Conservation (phyloP, 2,329 filamentous ascomycete genomes). For the Fusarium sp. region DNA sequence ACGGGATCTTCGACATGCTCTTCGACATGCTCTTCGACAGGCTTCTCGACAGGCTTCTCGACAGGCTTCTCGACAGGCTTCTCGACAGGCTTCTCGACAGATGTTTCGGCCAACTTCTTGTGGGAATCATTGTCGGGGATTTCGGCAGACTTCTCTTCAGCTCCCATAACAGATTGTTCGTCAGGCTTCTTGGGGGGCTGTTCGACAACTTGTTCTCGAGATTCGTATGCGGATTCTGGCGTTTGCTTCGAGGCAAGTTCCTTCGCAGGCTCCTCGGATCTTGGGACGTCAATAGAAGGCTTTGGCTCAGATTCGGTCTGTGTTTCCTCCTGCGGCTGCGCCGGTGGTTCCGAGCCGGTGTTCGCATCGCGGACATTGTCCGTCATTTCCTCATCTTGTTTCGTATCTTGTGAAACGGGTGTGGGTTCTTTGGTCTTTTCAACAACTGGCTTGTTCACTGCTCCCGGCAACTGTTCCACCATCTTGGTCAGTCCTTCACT, state of each 20-base stretch:
- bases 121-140: conserved; percentile 1
- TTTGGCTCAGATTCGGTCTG: neutral
- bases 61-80: neutral
- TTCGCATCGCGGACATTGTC: conserved; percentile 31
- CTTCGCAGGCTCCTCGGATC: neutral
- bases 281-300: neutral
- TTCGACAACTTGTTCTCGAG: conserved; percentile 1
- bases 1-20: neutral
- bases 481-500: conserved; percentile 57
- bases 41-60: neutral
- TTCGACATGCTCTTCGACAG: neutral
- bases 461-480: conserved; percentile 55
- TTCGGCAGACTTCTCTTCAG: neutral
- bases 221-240: neutral
- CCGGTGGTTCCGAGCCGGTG: neutral
- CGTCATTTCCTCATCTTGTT: conserved; percentile 35
- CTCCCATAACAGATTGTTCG: neutral
- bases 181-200: neutral
- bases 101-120: conserved; percentile 6
- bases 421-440: conserved; percentile 11
- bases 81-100: neutral
- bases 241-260: neutral
- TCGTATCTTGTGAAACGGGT: conserved; percentile 7
- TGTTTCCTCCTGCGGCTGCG: conserved; percentile 5
- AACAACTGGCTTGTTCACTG: conserved; percentile 13